Percentiles rank a stretch among this genome's conserved stretches.
phyloP scores from a whole-genome alignment of 2,329 filamentous ascomycete species.

The Sordariomycetes sp. region DNA sequence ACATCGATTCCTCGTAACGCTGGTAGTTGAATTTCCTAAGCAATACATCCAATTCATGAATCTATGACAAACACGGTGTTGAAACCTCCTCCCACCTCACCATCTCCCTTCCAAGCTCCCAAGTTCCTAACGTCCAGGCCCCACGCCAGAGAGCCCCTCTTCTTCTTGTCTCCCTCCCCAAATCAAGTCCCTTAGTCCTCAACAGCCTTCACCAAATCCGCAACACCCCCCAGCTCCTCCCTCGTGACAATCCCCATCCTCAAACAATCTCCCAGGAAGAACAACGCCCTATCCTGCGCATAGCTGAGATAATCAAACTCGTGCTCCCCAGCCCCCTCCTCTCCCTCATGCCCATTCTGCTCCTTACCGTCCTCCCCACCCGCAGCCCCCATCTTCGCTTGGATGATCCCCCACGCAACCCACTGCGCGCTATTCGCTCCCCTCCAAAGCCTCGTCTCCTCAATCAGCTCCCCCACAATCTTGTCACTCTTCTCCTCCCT shows the following conservation, averaged over 20 bases:
- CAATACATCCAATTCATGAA: not conserved
- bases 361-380: slow-evolving; percentile 21
- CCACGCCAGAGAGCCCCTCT: too few species aligned
- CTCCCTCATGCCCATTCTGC: slow-evolving; percentile 6
- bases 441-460: slow-evolving; percentile 76
- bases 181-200: slow-evolving; percentile 35
- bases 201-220: slow-evolving; percentile 53
- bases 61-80: not conserved
- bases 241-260: slow-evolving; percentile 58
- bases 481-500: slow-evolving; percentile 52
- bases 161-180: not conserved
- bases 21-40: not conserved
- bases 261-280: slow-evolving; percentile 90
- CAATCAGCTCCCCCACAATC: slow-evolving; percentile 56
- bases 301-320: slow-evolving; percentile 92
- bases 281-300: slow-evolving; percentile 77
- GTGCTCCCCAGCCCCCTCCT: slow-evolving; percentile 33
- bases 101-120: not conserved
- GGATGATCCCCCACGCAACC: slow-evolving; percentile 93
- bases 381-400: slow-evolving; percentile 72
- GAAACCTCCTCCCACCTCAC: not conserved
- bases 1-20: not conserved
- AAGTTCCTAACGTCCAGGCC: too few species aligned
- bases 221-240: slow-evolving; percentile 60
- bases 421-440: slow-evolving; percentile 79